Evolutionary conservation across 1,284 basidiomycete genomes (phyloP).

Genomic region (Cutaneotrichosporon mucoides): DNA sequence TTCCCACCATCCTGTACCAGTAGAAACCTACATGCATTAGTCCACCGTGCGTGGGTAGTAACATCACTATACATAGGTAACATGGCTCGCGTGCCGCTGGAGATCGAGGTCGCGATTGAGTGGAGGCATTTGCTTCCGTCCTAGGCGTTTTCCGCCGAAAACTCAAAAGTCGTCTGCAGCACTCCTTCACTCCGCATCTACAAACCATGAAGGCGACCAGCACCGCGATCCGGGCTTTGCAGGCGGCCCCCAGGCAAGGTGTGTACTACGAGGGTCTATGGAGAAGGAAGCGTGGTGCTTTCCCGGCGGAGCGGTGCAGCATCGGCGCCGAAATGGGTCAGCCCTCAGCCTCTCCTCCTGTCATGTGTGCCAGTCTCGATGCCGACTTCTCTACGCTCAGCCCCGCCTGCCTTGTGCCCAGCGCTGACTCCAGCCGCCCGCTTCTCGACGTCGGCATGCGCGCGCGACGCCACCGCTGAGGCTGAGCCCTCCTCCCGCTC

Average conservation of each 20-base stretch:
- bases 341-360: no score
- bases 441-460: conserved; percentile 4
- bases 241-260: conserved; percentile 1
- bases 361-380: no score
- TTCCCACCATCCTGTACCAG: conserved; percentile 12
- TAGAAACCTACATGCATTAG: conserved; percentile 19
- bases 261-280: neutral
- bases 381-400: no score
- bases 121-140: conserved; percentile 14
- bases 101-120: neutral
- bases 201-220: conserved; percentile 14
- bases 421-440: conserved; percentile 3
- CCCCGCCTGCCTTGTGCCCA: no score
- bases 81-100: neutral
- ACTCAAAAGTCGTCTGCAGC: conserved; percentile 5
- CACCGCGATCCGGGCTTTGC: conserved; percentile 8
- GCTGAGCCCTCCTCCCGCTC: neutral
- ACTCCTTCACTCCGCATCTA: neutral
- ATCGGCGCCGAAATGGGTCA: no score
- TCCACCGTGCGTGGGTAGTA: neutral
- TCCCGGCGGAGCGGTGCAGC: no score
- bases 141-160: conserved; percentile 14
- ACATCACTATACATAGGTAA: neutral
- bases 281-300: no score
- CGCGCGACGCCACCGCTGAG: conserved; percentile 4